phyloP scores from a whole-genome alignment of 768 basidiomycete genomes.

The Rhizopogon vulgaris region DNA sequence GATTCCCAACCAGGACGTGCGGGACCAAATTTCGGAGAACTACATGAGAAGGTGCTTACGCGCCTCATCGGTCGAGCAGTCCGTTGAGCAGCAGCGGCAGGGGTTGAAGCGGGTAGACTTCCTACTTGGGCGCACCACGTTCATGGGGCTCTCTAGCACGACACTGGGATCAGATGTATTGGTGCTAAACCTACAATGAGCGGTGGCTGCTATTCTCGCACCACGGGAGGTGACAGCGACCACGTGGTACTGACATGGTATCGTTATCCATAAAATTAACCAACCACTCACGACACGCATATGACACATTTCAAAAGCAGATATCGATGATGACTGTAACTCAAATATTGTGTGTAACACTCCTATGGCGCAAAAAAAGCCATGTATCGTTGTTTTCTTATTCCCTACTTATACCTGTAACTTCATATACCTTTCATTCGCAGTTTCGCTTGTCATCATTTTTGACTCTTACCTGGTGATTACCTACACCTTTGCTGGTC shows the following conservation, averaged over 20 bases:
- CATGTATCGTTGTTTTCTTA: neutral
- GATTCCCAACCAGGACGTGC: conserved; percentile 26
- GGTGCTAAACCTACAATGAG: conserved; percentile 23
- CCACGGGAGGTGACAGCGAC: too few relatives aligned
- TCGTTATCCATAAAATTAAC: conserved; percentile 12
- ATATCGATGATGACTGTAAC: conserved; percentile 11
- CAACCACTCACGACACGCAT: conserved; percentile 8
- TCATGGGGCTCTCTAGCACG: conserved; percentile 42
- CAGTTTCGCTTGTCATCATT: neutral
- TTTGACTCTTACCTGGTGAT: too few relatives aligned
- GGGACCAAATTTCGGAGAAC: conserved; percentile 32
- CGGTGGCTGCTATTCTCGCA: neutral
- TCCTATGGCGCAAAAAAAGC: neutral
- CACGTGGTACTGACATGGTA: conserved; percentile 18
- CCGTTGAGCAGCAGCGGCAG: conserved; percentile 35
- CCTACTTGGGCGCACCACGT: conserved; percentile 33
- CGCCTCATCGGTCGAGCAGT: conserved; percentile 22
- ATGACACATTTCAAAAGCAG: conserved; percentile 6
- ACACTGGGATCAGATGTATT: conserved; percentile 32
- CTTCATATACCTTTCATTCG: neutral
- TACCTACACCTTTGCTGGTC: too few relatives aligned
- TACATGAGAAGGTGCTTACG: conserved; percentile 36
- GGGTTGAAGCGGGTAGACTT: conserved; percentile 54
- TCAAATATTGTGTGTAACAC: conserved; percentile 4
- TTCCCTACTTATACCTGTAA: neutral